Base-by-base conservation (phyloP, 805 yeast species). In the Zygoascus bituminiphila region DNA sequence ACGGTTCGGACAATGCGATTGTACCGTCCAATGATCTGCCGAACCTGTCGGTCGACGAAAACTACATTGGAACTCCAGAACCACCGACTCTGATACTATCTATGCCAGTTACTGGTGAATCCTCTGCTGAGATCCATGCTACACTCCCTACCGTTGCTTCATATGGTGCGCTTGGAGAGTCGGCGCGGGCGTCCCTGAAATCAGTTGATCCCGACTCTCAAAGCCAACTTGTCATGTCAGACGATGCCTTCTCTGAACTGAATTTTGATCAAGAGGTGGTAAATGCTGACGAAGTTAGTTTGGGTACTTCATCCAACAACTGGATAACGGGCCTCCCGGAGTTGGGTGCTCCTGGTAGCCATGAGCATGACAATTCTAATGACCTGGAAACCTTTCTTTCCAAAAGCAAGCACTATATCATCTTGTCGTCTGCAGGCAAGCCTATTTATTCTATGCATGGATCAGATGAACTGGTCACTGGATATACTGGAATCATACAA, bases 381-480 rank as follows among this genome's bases (percentile, higher is more conserved):
- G 35, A 61, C 41, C 52, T 61, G 36, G 63, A 63, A 3, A 29
- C 46, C 24, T 73, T 73, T 51, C 63, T 70, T 35, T 41, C 54
- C 2, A 61, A 63, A 23, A 65, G 65, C 41, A 88, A 87, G 62
- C 94, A 88, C 51, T 85, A 83, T 59, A 83, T 86, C 56, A 77
- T 88, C 2, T 68, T 88, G 8, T 84, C 95, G 0, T 69, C 81
- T 1, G 95, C 96, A 1, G 96, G 96, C 0, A 88, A 88, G 61
- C 95, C 95, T 1, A 82, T 88, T 5, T 88, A 83, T 63, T 78
- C 94, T 1, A 70, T 82, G 72, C 78, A 81, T 60, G 94, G 93
- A 1, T 68, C 78, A 1, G 89, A 85, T 46, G 81, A 79, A 33
- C 64, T 79, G 14, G 70, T 83, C 1, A 66, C 84, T 40, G 82